Conservation (phyloP, 73 alveolate species). For the Uronychia binucleata region DNA sequence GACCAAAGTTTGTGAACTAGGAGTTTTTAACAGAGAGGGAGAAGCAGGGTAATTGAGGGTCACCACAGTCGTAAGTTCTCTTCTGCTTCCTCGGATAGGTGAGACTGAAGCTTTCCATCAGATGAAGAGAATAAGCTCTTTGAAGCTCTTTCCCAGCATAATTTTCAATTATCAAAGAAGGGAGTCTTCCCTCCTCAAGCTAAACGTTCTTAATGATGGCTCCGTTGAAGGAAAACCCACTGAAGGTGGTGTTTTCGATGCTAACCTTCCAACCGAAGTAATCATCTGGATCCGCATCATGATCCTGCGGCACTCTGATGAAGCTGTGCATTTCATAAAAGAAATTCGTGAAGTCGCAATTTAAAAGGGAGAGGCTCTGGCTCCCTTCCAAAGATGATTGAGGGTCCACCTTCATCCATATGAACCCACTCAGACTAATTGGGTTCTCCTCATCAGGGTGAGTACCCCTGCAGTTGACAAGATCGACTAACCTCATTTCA, state of each 20-base stretch:
- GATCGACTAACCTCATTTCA: background rate
- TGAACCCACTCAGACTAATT: no score
- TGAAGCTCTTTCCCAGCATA: background rate
- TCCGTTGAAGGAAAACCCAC: background rate
- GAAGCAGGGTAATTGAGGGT: background rate
- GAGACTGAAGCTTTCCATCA: no score
- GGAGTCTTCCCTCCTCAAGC: background rate
- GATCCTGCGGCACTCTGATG: background rate
- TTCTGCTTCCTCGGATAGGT: background rate
- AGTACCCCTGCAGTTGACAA: no score
- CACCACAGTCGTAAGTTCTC: background rate
- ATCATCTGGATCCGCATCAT: background rate
- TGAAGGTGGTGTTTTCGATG: background rate
- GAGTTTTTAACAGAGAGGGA: background rate
- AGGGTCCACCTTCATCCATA: background rate
- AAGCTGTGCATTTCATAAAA: background rate
- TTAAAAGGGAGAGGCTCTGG: background rate
- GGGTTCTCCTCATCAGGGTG: no score
- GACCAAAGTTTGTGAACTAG: background rate
- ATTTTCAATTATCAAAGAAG: no score
- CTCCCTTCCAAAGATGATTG: background rate
- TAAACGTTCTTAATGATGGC: background rate
- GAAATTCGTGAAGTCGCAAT: background rate
- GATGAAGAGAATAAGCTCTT: no score
- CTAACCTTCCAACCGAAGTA: no score